Evolutionary conservation across 1,284 basidiomycete genomes (phyloP), one percentile per base, ranked within the genome.

Genomic region (Ustilago xerochloae): DNA sequence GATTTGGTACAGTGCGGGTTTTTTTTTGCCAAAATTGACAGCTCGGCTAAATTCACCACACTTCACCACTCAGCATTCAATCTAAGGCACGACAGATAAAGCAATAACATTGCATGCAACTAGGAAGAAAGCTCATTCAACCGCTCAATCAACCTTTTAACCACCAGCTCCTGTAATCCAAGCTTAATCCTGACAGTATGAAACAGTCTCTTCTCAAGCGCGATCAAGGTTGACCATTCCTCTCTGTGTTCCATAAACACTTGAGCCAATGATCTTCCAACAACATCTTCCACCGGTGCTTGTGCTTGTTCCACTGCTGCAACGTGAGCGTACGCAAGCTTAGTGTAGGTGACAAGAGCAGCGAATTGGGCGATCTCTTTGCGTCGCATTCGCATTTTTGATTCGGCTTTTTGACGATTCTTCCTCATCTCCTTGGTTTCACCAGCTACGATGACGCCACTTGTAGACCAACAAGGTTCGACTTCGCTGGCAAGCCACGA

Each of bases 341-440:
- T 28, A 12, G 63, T 52, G 33, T 50, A 65, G 13, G 20, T 22
- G 4, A 43, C 38, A 6, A 65, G 52, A 15, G 57, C 56, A 3
- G 63, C 55, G 32, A 65, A 60, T 26, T 65, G 63, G 0, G 56
- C 46, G 20, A 59, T 53, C 29, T 60, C 63, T 24, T 65, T 65
- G 1, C 63, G 50, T 12, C 57, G 36, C 57, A 65, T 65, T 3
- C 63, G 56, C 63, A 65, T 65, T 47, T 65, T 65, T 30, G 38
- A 45, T 36, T 65, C 63, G 20, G 63, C 56, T 15, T 65, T 60
- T 18, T 65, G 63, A 8, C 63, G 56, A 45, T 65, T 65, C 29
- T 65, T 65, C 16, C 63, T 47, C 63, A 55, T 60, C 52, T 65
- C 63, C 20, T 55, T 59, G 2, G 63, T 65, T 47, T 65, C 63